Evolutionary conservation across 2,329 filamentous ascomycete genomes (phyloP).

Genomic region (Decorospora gaudefroyi): DNA sequence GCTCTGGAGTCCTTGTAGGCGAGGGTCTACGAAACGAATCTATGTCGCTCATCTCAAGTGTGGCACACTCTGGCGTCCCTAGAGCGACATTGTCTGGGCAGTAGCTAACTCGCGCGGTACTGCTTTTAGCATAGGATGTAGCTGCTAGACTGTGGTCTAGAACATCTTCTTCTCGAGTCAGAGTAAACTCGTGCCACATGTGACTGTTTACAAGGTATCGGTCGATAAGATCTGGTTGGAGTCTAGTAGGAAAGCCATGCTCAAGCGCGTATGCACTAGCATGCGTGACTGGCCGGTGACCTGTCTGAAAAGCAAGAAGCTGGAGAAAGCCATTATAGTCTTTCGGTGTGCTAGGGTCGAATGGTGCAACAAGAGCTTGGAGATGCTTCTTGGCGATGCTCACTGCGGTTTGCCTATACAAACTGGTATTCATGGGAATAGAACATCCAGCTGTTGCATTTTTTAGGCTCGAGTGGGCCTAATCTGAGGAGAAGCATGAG

Average conservation of each 20-base stretch:
- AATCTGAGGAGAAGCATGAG: conserved; percentile 1
- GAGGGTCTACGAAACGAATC: too few species aligned
- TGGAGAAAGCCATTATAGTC: conserved; percentile 9
- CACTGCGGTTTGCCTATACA: conserved; percentile 3
- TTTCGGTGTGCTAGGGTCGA: conserved; percentile 8
- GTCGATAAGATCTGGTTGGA: conserved; percentile 7
- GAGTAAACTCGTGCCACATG: conserved; percentile 9
- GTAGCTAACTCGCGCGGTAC: neutral
- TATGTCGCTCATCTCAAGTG: too few species aligned
- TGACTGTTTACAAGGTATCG: conserved; percentile 6
- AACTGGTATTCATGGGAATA: conserved; percentile 2
- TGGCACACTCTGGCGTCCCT: too few species aligned
- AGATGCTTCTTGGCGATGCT: conserved; percentile 13
- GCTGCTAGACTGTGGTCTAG: conserved; percentile 5
- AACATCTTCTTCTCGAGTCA: conserved; percentile 2
- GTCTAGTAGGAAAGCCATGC: conserved; percentile 10
- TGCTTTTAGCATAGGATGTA: neutral
- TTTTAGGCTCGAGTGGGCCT: conserved; percentile 3
- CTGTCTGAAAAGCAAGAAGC: conserved; percentile 8
- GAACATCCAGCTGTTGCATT: neutral
- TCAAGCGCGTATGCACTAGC: conserved; percentile 9
- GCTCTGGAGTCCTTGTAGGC: too few species aligned
- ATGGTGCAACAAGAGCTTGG: neutral
- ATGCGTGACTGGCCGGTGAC: conserved; percentile 1
- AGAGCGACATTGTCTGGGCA: too few species aligned